These are phyloP conservation scores for Macrolepiota albuminosa DNA, from an alignment of 768 basidiomycete genomes.

Conservation along the genomic window DNA sequence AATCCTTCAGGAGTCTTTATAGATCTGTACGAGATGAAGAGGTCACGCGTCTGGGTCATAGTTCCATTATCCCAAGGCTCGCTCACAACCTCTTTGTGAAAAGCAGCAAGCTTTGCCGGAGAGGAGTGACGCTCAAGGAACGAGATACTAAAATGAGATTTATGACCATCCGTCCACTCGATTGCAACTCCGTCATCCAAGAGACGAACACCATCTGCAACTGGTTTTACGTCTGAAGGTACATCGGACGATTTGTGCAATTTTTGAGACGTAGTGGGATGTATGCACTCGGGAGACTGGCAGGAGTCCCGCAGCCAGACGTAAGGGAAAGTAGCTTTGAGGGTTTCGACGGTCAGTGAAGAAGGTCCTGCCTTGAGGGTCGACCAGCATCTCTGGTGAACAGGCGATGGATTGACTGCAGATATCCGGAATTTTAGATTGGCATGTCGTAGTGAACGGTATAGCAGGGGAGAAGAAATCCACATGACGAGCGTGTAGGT, in stretches of 20 bases:
- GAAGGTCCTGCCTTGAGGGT: constrained; percentile 19
- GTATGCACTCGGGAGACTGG: constrained; percentile 60
- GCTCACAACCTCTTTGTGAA: constrained; percentile 12
- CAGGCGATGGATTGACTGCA: background rate
- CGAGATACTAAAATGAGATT: constrained; percentile 44
- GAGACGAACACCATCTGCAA: constrained; percentile 34
- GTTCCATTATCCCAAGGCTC: constrained; percentile 12
- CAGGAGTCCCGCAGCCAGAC: constrained; percentile 87
- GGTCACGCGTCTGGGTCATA: constrained; percentile 25
- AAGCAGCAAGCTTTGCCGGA: constrained; percentile 13
- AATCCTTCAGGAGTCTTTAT: constrained; percentile 43
- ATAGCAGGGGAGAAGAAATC: background rate
- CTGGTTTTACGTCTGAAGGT: constrained; percentile 43
- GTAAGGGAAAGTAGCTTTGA: constrained; percentile 51
- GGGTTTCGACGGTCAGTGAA: constrained; percentile 30
- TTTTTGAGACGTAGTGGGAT: constrained; percentile 77
- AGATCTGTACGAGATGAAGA: constrained; percentile 53
- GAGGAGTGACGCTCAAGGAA: constrained; percentile 46
- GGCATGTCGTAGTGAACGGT: background rate
- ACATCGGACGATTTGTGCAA: constrained; percentile 68
- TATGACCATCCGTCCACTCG: constrained; percentile 56
- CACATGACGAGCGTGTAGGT: background rate
- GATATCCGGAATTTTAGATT: background rate
- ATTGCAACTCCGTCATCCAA: constrained; percentile 42
- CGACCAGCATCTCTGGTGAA: constrained; percentile 15